Evolutionary conservation across 176 grass and related monocot genomes (phyloP).

Genomic region (Paspalum notatum): DNA sequence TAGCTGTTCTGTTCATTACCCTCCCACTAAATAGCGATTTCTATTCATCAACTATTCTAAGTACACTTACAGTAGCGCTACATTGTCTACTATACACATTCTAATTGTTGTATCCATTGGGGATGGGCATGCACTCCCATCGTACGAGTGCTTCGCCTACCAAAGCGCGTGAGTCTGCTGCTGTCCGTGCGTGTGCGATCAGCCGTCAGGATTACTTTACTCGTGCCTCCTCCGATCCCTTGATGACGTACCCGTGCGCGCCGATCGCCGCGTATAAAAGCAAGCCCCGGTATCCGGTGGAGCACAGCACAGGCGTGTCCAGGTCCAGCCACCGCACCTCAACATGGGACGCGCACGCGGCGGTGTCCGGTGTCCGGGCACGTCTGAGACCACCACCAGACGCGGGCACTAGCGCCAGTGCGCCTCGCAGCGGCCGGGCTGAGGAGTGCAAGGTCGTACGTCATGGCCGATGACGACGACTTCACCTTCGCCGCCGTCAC

Average conservation of each 20-base stretch:
- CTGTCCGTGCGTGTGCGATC: not conserved
- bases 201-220: not conserved
- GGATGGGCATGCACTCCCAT: too few species aligned
- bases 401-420: too few species aligned
- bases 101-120: too few species aligned
- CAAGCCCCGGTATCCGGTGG: not conserved
- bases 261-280: constrained; percentile 26
- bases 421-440: too few species aligned
- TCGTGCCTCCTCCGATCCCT: not conserved
- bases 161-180: too few species aligned
- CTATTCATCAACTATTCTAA: too few species aligned
- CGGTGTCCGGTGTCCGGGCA: not conserved
- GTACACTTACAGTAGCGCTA: too few species aligned
- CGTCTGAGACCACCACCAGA: too few species aligned
- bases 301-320: too few species aligned
- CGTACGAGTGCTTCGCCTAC: not conserved
- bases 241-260: not conserved
- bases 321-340: not conserved
- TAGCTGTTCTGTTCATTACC: too few species aligned
- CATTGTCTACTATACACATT: too few species aligned
- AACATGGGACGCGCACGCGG: not conserved
- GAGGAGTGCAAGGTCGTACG: not conserved
- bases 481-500: constrained; percentile 51
- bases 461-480: constrained; percentile 10
- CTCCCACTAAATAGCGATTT: too few species aligned